These are phyloP conservation scores for Uromyces viciae-fabae DNA, from an alignment of 1,284 basidiomycete genomes.

Conservation along the genomic window DNA sequence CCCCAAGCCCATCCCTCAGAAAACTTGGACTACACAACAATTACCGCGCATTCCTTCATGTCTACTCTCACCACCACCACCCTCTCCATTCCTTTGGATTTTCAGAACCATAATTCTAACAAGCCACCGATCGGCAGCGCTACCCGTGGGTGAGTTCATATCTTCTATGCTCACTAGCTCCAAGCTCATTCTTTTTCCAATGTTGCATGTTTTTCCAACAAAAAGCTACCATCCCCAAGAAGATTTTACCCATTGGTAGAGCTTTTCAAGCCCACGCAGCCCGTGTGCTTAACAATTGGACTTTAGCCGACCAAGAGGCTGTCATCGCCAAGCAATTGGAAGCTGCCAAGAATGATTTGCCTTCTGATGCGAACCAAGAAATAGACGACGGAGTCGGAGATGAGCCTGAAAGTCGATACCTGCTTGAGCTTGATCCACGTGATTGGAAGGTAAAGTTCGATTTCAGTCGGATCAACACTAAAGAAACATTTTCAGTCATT, in stretches of 20 bases:
- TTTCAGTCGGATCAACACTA: slow-evolving; percentile 22
- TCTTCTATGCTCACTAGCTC: neutral
- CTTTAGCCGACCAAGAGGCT: slow-evolving; percentile 32
- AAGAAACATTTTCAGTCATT: too few species aligned
- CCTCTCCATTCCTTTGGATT: slow-evolving; percentile 45
- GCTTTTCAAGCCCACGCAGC: slow-evolving; percentile 23
- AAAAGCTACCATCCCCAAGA: neutral
- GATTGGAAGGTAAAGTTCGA: slow-evolving; percentile 84
- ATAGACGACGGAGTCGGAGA: slow-evolving; percentile 83
- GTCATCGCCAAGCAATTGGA: slow-evolving; percentile 52
- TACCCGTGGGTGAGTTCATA: slow-evolving; percentile 2
- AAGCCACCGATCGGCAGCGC: slow-evolving; percentile 27
- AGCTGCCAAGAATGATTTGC: slow-evolving; percentile 60
- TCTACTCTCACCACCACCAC: slow-evolving; percentile 54
- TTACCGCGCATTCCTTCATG: too few species aligned
- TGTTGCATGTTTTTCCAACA: neutral
- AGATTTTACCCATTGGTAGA: slow-evolving; percentile 23
- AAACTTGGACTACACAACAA: too few species aligned
- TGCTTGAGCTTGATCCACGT: slow-evolving; percentile 80
- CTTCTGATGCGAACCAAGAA: slow-evolving; percentile 62
- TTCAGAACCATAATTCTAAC: slow-evolving; percentile 19
- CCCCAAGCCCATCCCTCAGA: neutral
- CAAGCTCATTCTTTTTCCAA: neutral
- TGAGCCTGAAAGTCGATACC: slow-evolving; percentile 73
- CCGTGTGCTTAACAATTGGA: slow-evolving; percentile 19